Conservation (phyloP, 208 protist species). For the Perkinsela sp. region DNA sequence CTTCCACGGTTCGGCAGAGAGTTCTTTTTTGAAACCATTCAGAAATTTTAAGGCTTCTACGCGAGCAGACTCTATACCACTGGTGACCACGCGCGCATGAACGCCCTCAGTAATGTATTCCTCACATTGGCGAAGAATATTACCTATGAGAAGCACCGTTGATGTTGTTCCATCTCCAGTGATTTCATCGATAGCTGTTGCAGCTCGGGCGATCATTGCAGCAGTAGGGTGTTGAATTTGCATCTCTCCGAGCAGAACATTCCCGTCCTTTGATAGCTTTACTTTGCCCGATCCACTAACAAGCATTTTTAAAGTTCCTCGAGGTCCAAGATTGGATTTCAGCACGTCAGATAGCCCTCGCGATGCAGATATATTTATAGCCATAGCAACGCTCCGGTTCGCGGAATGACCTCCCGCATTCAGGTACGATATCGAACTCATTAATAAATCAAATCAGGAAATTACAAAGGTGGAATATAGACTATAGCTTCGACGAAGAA, state of each 20-base stretch:
- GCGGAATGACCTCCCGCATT: constrained; percentile 56
- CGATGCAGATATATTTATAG: constrained; percentile 94
- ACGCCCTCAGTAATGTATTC: constrained; percentile 89
- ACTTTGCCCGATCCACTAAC: constrained; percentile 94
- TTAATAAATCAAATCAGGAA: neutral
- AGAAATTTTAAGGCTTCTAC: constrained; percentile 67
- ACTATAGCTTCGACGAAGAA: neutral
- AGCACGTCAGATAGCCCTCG: constrained; percentile 87
- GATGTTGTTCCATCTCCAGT: constrained; percentile 97
- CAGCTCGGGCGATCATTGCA: constrained; percentile 88
- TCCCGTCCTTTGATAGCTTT: constrained; percentile 99
- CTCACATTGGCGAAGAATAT: constrained; percentile 93
- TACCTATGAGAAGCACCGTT: constrained; percentile 94
- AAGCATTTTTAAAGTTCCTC: constrained; percentile 97
- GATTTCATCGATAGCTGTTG: constrained; percentile 96
- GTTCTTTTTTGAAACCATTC: constrained; percentile 20
- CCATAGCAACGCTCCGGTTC: constrained; percentile 52
- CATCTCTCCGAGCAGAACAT: constrained; percentile 96
- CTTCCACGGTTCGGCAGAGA: constrained; percentile 25
- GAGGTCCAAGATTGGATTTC: constrained; percentile 95
- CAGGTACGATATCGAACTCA: constrained; percentile 15
- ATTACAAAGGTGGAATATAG: neutral
- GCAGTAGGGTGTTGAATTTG: constrained; percentile 99
- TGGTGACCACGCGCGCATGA: constrained; percentile 87
- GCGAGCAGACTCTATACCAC: constrained; percentile 88